Evolutionary conservation across 2,329 filamentous ascomycete species (phyloP), one percentile per base, ranked within the genome.

Genomic region (Trichoderma afroharzianum): DNA sequence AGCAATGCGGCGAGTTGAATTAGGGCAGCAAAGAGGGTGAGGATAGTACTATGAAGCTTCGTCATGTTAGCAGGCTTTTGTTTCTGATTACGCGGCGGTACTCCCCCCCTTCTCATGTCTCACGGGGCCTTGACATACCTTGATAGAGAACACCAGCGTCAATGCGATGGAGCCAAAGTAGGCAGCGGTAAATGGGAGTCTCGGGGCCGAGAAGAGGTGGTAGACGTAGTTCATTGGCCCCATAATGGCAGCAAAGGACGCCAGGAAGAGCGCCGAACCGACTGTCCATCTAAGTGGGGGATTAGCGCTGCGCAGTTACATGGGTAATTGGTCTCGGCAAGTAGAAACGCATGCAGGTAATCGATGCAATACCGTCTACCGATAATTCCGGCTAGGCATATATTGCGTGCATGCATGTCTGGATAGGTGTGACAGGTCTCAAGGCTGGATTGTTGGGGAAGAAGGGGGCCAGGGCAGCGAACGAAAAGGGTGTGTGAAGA

Each of bases 201-300:
- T 90, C 77, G 94, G 88, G 68, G 91, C 89, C 71, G 95, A 98
- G 71, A 94, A 84, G 74, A 98, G 88, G 83, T 99, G 96, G 77
- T 91, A 90, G 73, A 91, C 81, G 81, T 98, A 99, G 76, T 90
- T 87, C 83, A 91, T 86, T 43, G 93, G 95, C 70, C 96, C 96
- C 93, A 98, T 97, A 83, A 98, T 88, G 76, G 95, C 93, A 30
- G 94, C 94, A 88, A 96, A 99, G 76, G 95, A 97, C 76, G 90
- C 88, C 77, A 98, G 87, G 85, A 98, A 98, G 75, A 99, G 87
- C 63, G 93, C 80, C 63, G 95, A 98, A 70, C 95, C 96, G 80
- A 98, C 90, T 63, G 95, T 94, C 96, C 96, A 99, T 85, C 96
- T 98, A 82, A 33, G 61, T 67, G 33, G 73, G 68, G 57, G 50